Base-by-base conservation (phyloP, 1,139 yeast species). In the Hyphopichia pseudoburtonii region DNA sequence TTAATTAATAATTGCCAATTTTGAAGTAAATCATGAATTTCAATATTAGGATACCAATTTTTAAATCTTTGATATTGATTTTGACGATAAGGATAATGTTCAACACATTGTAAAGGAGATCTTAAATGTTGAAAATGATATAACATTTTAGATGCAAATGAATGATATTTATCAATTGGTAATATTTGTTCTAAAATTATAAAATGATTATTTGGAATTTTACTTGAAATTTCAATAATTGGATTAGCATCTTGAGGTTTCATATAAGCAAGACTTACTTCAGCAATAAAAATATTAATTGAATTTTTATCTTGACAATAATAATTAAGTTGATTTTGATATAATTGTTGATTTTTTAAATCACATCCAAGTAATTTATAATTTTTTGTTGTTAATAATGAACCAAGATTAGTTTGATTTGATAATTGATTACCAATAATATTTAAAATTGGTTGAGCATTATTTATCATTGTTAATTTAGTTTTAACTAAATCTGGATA, bases 201-300 rank as follows among this genome's bases (percentile, higher is more conserved):
- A 46, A 86, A 82, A 50, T 83, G 87, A 4, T 85, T 66, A 34
- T 74, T 69, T 1, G 72, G 62, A 7, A 78, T 61, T 3, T 48
- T 42, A 3, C 82, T 68, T 1, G 82, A 69, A 47, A 72, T 64
- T 27, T 64, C 56, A 33, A 86, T 80, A 16, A 86, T 73, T 4
- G 72, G 70, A 52, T 86, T 82, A n/a, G 95, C 88, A 41, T 71
- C 71, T 24, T 70, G 67, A 5, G 83, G 82, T 29, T 74, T 70
- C 94, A 86, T 86, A 54, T 86, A 86, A 0, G 94, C 90, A 39
- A 86, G 61, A 0, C 95, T 85, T 2, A 86, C 95, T 54, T 86
- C 95, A 0, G 95, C 94, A 30, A 87, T 72, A 49, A 84, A 86
- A 9, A 85, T 69, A 36, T 75, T 76, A 5, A 76, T 56, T 2